Percentiles rank a stretch among this genome's conserved stretches.
Evolutionary conservation across 768 basidiomycete species (phyloP).

Genomic region (Auricularia sp.): DNA sequence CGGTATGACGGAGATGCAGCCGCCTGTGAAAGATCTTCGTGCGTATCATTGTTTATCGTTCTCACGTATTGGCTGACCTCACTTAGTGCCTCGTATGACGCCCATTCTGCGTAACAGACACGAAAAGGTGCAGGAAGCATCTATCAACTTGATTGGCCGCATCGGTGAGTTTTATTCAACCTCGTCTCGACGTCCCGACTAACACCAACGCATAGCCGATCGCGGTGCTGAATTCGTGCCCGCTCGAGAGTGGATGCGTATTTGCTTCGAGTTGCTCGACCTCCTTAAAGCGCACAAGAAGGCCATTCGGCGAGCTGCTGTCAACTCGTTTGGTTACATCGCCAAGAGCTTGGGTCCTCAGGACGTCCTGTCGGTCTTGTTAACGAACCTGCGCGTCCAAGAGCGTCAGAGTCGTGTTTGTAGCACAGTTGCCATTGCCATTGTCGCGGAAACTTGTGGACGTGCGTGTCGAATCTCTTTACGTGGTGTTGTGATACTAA

Average conservation of each 20-base stretch:
- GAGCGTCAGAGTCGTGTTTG: conserved; percentile 98
- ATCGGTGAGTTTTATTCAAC: conserved; percentile 41
- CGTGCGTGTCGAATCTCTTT: conserved; percentile 24
- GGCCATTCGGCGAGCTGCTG: conserved; percentile 94
- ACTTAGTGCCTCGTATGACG: conserved; percentile 92
- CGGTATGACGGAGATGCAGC: conserved; percentile 99
- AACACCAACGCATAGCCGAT: conserved; percentile 50
- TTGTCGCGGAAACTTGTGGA: conserved; percentile 89
- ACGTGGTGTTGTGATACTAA: background rate
- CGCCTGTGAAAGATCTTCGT: conserved; percentile 97
- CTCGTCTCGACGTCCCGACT: background rate
- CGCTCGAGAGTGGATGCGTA: conserved; percentile 99
- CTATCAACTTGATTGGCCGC: conserved; percentile 98
- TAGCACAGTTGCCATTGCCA: conserved; percentile 95
- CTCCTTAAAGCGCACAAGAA: conserved; percentile 98
- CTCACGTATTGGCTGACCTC: background rate
- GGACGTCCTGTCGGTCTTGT: conserved; percentile 88
- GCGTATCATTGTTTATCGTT: conserved; percentile 29
- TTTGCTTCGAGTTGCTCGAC: conserved; percentile 96
- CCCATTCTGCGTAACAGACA: conserved; percentile 99
- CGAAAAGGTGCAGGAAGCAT: conserved; percentile 98
- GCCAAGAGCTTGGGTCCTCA: conserved; percentile 99
- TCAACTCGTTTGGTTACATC: conserved; percentile 99
- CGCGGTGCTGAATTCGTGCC: conserved; percentile 98
- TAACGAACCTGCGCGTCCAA: conserved; percentile 95